Percentiles rank a stretch among this genome's conserved stretches.
These are phyloP conservation scores for Cryptosporidium sp. DNA, from an alignment of 169 alveolate species.

Conservation along the genomic window DNA sequence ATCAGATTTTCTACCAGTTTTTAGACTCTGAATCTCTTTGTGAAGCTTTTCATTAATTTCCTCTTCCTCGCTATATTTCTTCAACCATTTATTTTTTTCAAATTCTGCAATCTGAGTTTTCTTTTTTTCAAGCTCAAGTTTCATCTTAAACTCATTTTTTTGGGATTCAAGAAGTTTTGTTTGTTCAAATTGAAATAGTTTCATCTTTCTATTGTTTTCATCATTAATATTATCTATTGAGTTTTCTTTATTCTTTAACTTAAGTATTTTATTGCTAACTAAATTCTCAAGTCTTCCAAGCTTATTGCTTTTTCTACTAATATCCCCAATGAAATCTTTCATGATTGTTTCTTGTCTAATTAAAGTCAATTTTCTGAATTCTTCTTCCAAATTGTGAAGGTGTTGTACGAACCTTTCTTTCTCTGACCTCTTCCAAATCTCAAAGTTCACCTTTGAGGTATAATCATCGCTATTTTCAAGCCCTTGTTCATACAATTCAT, in stretches of 20 bases:
- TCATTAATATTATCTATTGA: conserved; percentile 34
- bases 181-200: conserved; percentile 18
- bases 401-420: conserved; percentile 63
- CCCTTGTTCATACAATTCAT: not conserved
- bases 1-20: conserved; percentile 28
- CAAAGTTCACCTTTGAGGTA: not conserved
- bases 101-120: conserved; percentile 27
- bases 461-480: conserved; percentile 21
- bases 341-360: conserved; percentile 61
- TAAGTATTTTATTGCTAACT: conserved; percentile 33
- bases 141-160: not conserved
- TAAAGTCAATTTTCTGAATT: conserved; percentile 21
- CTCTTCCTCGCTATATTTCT: conserved; percentile 41
- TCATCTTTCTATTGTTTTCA: conserved; percentile 38
- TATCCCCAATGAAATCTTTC: conserved; percentile 44
- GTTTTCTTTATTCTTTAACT: conserved; percentile 69
- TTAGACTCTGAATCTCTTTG: conserved; percentile 22
- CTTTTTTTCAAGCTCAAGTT: conserved; percentile 67
- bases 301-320: conserved; percentile 28
- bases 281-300: conserved; percentile 53
- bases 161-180: conserved; percentile 24
- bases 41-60: not conserved
- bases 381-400: conserved; percentile 35
- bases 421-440: conserved; percentile 49
- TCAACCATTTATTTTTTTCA: conserved; percentile 51